Evolutionary conservation across 441 rosid genomes (phyloP).

Genomic region (Populus hybrid): DNA sequence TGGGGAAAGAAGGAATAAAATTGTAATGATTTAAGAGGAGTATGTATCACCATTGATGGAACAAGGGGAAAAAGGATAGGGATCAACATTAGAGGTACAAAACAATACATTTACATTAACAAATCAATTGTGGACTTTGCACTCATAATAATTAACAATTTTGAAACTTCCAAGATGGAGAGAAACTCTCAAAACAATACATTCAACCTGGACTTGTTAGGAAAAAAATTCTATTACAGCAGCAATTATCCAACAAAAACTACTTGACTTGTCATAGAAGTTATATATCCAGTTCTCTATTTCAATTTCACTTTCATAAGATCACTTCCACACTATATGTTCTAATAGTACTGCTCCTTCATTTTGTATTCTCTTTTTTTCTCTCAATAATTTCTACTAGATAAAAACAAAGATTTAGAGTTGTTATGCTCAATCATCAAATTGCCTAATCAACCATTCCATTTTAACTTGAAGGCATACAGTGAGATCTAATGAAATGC

Average conservation of each 20-base stretch:
- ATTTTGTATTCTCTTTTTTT: background rate
- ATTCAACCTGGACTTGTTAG: background rate
- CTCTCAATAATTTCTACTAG: background rate
- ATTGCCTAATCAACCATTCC: too few relatives aligned
- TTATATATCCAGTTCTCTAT: background rate
- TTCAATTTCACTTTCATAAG: background rate
- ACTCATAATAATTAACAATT: background rate
- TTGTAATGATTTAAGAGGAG: background rate
- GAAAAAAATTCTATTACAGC: too few relatives aligned
- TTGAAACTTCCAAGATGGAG: background rate
- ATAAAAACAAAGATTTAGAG: background rate
- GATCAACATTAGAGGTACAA: background rate
- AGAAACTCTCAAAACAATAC: background rate
- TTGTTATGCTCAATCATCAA: background rate
- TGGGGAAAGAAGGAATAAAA: slow-evolving; percentile 16
- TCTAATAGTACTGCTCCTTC: background rate
- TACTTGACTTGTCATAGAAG: background rate
- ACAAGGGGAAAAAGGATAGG: background rate
- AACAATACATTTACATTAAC: background rate
- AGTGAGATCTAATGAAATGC: background rate
- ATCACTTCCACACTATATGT: background rate
- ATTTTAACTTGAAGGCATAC: background rate
- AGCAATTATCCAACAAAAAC: background rate
- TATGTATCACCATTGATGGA: background rate
- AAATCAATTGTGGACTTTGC: background rate